Percentiles rank a stretch among this genome's conserved stretches.
These are phyloP conservation scores for Jaapia argillacea DNA, from an alignment of 768 basidiomycete species.

Conservation along the genomic window DNA sequence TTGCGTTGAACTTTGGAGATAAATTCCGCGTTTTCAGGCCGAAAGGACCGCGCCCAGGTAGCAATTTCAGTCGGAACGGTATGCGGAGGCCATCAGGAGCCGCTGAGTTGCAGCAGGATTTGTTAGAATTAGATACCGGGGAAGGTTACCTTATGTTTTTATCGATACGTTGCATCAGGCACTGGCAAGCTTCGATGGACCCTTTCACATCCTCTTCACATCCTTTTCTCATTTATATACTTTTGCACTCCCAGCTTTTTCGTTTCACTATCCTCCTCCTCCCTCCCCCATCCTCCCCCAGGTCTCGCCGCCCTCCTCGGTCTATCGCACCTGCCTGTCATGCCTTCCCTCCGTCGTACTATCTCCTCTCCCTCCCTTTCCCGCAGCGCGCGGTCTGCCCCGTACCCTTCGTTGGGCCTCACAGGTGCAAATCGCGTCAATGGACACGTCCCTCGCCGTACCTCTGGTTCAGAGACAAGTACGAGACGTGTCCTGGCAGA, in stretches of 20 bases:
- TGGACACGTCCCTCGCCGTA: conserved; percentile 36
- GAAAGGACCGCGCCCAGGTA: too few species aligned
- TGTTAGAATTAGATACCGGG: too few species aligned
- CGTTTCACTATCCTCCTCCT: neutral
- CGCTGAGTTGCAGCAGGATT: too few species aligned
- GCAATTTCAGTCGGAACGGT: too few species aligned
- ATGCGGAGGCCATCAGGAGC: too few species aligned
- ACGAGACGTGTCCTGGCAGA: conserved; percentile 70
- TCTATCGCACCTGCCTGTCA: conserved; percentile 34
- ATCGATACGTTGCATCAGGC: too few species aligned
- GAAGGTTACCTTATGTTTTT: too few species aligned
- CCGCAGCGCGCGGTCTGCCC: conserved; percentile 38
- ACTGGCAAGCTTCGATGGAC: too few species aligned
- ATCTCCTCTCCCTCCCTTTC: conserved; percentile 58
- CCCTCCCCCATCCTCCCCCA: neutral
- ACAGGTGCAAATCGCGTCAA: conserved; percentile 25
- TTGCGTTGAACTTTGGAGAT: too few species aligned
- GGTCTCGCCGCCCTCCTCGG: conserved; percentile 20
- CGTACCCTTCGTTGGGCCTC: conserved; percentile 37
- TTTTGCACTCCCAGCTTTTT: neutral
- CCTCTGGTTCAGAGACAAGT: conserved; percentile 56
- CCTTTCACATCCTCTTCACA: too few species aligned
- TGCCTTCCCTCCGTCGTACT: conserved; percentile 78
- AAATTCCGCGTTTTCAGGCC: too few species aligned
- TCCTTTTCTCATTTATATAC: neutral